These are phyloP conservation scores for Naganishia friedmannii DNA, from an alignment of 768 basidiomycete genomes.

Conservation along the genomic window DNA sequence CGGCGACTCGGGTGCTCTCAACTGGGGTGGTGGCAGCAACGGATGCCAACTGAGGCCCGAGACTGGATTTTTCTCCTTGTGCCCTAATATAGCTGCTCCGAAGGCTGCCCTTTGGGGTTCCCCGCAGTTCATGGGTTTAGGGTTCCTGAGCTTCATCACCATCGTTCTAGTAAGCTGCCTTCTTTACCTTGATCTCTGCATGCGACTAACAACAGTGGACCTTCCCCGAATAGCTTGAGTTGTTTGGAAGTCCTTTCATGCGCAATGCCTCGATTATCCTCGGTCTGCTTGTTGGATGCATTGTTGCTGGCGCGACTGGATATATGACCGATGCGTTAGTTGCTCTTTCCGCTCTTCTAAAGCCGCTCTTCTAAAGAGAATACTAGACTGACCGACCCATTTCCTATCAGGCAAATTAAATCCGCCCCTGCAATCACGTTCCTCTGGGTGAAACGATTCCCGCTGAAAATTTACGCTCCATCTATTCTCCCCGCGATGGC, in stretches of 20 bases:
- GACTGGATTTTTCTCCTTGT: slow-evolving; percentile 67
- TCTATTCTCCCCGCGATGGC: slow-evolving; percentile 64
- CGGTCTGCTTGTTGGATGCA: slow-evolving; percentile 62
- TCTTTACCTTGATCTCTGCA: no score
- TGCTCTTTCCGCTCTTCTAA: no score
- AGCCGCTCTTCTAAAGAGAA: no score
- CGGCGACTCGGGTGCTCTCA: slow-evolving; percentile 67
- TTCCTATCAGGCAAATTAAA: slow-evolving; percentile 60
- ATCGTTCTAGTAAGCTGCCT: slow-evolving; percentile 60
- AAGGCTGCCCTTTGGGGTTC: slow-evolving; percentile 75
- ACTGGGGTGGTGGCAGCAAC: slow-evolving; percentile 83
- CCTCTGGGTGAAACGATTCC: slow-evolving; percentile 77
- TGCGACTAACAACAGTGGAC: not conserved
- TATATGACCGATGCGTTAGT: slow-evolving; percentile 60
- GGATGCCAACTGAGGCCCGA: slow-evolving; percentile 64
- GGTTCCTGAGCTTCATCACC: slow-evolving; percentile 73
- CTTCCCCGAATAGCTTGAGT: slow-evolving; percentile 55
- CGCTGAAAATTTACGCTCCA: slow-evolving; percentile 70
- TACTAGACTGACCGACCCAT: not conserved
- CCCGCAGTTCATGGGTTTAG: slow-evolving; percentile 78
- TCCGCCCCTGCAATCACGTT: slow-evolving; percentile 76
- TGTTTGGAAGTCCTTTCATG: slow-evolving; percentile 81
- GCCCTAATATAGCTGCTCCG: slow-evolving; percentile 69
- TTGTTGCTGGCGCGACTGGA: slow-evolving; percentile 73
- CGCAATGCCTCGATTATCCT: slow-evolving; percentile 58